Base-by-base conservation (phyloP, 306 rosid species). In the Begonia peltatifolia region DNA sequence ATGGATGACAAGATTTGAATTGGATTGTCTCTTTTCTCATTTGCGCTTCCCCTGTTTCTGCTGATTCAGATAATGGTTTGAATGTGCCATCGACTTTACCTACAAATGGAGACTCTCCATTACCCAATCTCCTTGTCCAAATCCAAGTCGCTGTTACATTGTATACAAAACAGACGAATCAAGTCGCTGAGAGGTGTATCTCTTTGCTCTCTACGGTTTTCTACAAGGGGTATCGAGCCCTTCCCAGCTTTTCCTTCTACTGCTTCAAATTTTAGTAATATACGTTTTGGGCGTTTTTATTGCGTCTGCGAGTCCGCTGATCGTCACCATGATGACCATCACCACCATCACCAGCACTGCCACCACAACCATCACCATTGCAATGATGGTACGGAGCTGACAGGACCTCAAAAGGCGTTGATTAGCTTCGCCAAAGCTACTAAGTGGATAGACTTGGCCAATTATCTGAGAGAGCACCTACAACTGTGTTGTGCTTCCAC, bases 401-500 rank as follows among this genome's bases (percentile, higher is more conserved):
- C 74, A 2, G 84, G 69, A 10, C 55, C 81, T 53, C 99, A 83
- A 69, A 75, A 53, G 67, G 82, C 80, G 68, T 30, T 90, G 47
- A 47, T 86, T 49, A 59, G 65, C 46, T 81, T 90, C 65, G 92
- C 99, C 11, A 77, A 70, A 69, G 94, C 86, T 9, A 81, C 76
- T 30, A 73, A 72, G 58, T 83, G 99, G 99, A 71, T 71, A 44
- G 81, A 86, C 55, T 71, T 86, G 56, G 95, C 99, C 10, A 66
- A 79, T 63, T 73, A 69, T 62, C 61, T 86, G 14, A 66, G 94
- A 67, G 95, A 86, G 84, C 76, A 90, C 61, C 68, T 90, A 79
- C 84, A 86, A 11, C 74, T 90, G 46, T 90, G 99, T 56, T 79
- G 84, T 70, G 67, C 69, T 63, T 86, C 99, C 38, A 14, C 99